phyloP scores from a whole-genome alignment of 805 yeast species.

The Vanderwaltozyma polyspora region DNA sequence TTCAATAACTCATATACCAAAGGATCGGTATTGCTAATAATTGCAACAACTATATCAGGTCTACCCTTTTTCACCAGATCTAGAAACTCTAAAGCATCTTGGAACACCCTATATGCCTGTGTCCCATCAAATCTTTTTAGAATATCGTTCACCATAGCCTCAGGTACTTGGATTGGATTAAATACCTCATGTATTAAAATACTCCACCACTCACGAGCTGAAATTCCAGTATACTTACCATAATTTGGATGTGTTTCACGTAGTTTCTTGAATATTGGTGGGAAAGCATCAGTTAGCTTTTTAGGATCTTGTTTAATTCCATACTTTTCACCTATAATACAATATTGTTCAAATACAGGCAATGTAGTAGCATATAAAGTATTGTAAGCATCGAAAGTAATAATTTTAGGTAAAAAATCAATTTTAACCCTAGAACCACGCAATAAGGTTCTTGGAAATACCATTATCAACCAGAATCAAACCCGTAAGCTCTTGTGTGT shows the following conservation, averaged over 20 bases:
- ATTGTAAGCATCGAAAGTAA: conserved; percentile 60
- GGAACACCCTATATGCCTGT: conserved; percentile 42
- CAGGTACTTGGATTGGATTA: conserved; percentile 25
- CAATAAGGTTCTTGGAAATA: background rate
- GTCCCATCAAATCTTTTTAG: conserved; percentile 37
- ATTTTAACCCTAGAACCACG: background rate
- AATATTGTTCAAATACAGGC: conserved; percentile 46
- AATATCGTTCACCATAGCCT: conserved; percentile 35
- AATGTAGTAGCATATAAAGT: conserved; percentile 49
- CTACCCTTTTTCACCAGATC: conserved; percentile 20
- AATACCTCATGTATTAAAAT: conserved; percentile 36
- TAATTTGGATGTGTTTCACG: conserved; percentile 43
- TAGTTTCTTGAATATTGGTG: conserved; percentile 28
- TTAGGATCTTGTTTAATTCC: conserved; percentile 29
- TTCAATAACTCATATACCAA: conserved; percentile 36
- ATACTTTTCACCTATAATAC: conserved; percentile 34
- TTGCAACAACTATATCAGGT: conserved; percentile 31
- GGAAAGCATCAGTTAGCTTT: conserved; percentile 20
- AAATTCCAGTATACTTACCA: conserved; percentile 35
- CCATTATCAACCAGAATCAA: background rate
- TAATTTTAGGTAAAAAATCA: conserved; percentile 19
- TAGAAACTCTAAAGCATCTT: conserved; percentile 43
- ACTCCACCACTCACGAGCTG: conserved; percentile 48
- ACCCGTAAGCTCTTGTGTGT: no score
- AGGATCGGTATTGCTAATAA: conserved; percentile 55